phyloP scores from a whole-genome alignment of 192 early-diverging fungal genomes.

The Entophlyctis helioformis region DNA sequence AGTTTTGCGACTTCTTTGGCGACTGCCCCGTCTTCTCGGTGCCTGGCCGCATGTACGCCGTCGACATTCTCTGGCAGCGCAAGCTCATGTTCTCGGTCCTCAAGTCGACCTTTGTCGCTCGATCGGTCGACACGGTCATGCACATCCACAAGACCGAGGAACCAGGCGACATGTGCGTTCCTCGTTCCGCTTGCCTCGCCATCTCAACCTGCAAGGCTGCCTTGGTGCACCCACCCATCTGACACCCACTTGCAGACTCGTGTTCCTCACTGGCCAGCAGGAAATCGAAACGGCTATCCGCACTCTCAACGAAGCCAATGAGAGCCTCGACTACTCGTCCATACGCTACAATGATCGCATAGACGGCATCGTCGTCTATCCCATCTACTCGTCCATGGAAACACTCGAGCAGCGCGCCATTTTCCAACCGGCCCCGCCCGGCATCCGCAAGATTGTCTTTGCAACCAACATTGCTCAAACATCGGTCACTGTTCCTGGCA shows the following conservation, averaged over 20 bases:
- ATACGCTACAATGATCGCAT: conserved; percentile 34
- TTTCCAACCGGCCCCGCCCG: conserved; percentile 26
- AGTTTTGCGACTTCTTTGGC: conserved; percentile 72
- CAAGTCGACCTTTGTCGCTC: conserved; percentile 21
- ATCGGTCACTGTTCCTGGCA: conserved; percentile 47
- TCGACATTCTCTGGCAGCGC: conserved; percentile 45
- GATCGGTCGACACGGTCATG: conserved; percentile 40
- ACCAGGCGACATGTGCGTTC: conserved; percentile 22
- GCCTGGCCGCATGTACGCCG: conserved; percentile 48
- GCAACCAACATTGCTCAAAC: conserved; percentile 55
- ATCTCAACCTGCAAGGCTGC: neutral
- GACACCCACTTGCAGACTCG: conserved; percentile 9
- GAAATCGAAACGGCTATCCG: conserved; percentile 50
- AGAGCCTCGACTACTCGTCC: conserved; percentile 31
- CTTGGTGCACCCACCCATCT: neutral
- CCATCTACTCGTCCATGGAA: conserved; percentile 66
- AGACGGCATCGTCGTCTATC: conserved; percentile 33
- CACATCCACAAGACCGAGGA: conserved; percentile 44
- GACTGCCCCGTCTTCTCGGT: conserved; percentile 66
- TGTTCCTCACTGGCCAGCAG: conserved; percentile 46
- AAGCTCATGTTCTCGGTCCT: conserved; percentile 22
- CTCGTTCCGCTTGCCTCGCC: neutral
- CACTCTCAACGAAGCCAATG: conserved; percentile 34
- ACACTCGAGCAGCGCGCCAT: conserved; percentile 47
- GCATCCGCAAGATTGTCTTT: conserved; percentile 37